Evolutionary conservation across 352 stramenopile genomes (phyloP), one percentile per base, ranked within the genome.

Genomic region (Pythium phragmitis): DNA sequence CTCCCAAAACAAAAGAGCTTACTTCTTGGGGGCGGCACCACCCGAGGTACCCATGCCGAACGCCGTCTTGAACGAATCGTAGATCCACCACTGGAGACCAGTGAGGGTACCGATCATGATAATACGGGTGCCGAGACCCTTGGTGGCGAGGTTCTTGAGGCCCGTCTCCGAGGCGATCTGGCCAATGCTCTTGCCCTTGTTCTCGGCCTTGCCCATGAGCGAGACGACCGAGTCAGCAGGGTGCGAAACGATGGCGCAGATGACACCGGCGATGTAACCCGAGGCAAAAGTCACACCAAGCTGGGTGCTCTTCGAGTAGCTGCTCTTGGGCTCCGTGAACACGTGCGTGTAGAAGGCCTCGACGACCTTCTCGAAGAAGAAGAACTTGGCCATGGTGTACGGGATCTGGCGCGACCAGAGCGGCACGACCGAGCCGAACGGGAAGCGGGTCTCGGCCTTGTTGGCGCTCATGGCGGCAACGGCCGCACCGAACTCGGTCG

Each of bases 331-430:
- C 73, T 93, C 87, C 50, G 91, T 97, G 75, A 96, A 96, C 66
- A 93, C 82, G 74, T 95, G 58, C 65, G 84, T 92, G 81, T 95
- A 95, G 71, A 95, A 95, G 26, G 70, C 80, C 71, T 93, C 86
- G 13, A 95, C 86, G 60, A 91, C 82, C 76, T 95, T 95, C 67
- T 95, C 86, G 63, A 98, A 98, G 74, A 99, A 98, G 65, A 98
- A 98, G 75, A 99, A 99, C 85, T 99, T 99, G 58, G 96, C 94
- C 96, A 99, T 99, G 58, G 98, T 99, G 95, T 99, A 99, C 64
- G 98, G 98, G 73, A 98, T 97, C 79, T 97, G 94, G 46, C 93
- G 88, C 50, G 86, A 95, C 86, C 86, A 95, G 65, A 95, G 75
- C 11, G 93, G 93, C 50, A 96, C 87, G 1, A 98, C 74, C 60